Conservation (phyloP, 305 asterid species). For the Solanum hybrid region DNA sequence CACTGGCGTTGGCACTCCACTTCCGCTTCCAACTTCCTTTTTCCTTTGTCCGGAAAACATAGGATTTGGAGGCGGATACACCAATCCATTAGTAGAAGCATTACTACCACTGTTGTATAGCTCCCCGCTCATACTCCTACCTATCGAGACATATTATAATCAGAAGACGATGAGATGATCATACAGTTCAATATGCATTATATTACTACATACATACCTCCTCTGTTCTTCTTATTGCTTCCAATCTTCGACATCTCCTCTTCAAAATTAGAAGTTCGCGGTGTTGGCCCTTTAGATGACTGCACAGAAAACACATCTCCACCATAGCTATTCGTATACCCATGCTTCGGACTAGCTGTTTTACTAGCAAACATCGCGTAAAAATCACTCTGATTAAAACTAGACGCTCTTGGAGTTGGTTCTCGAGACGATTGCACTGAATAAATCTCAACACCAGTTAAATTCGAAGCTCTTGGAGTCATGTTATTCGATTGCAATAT, state of each 20-base stretch:
- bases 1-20: constrained; percentile 9
- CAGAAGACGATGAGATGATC: neutral
- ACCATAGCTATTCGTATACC: constrained; percentile 45
- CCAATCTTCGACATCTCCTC: constrained; percentile 66
- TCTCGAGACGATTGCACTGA: constrained; percentile 81
- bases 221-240: constrained; percentile 20
- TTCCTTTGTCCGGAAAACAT: constrained; percentile 52
- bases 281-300: constrained; percentile 80
- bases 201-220: constrained; percentile 3
- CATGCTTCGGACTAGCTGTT: constrained; percentile 72
- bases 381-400: constrained; percentile 78
- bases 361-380: constrained; percentile 76
- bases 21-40: constrained; percentile 35
- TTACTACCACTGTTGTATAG: constrained; percentile 23
- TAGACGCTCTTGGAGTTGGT: constrained; percentile 87
- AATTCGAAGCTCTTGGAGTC: constrained; percentile 75
- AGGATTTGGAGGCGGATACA: constrained; percentile 84
- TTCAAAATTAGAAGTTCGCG: constrained; percentile 77
- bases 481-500: constrained; percentile 27
- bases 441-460: constrained; percentile 86
- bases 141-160: neutral
- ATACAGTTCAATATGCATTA: neutral
- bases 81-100: neutral
- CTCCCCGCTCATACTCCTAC: constrained; percentile 71
- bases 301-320: constrained; percentile 63